Conservation (phyloP, 371 early-diverging fungal genomes). For the Lichtheimia ramosa region DNA sequence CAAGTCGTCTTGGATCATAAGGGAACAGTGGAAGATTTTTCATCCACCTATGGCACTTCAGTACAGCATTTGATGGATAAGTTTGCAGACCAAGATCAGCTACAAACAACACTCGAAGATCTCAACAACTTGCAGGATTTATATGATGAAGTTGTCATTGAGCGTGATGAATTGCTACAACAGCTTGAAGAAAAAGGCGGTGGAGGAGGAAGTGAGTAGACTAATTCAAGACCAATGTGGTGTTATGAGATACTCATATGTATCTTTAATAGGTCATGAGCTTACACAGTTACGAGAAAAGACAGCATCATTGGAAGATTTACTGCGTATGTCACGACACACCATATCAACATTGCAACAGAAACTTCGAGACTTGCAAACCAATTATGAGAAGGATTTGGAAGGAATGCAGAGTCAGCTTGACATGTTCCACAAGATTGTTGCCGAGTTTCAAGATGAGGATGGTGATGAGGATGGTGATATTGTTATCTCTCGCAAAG, state of each 20-base stretch:
- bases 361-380: conserved; percentile 67
- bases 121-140: conserved; percentile 56
- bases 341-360: conserved; percentile 77
- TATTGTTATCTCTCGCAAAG: conserved; percentile 31
- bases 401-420: conserved; percentile 70
- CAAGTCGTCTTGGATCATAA: conserved; percentile 84
- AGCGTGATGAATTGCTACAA: conserved; percentile 52
- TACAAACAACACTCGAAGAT: conserved; percentile 68
- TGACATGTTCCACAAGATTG: conserved; percentile 65
- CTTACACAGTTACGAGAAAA: conserved; percentile 63
- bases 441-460: conserved; percentile 52
- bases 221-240: not conserved
- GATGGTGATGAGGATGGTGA: conserved; percentile 32
- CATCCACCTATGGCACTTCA: conserved; percentile 59
- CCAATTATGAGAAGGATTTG: conserved; percentile 66
- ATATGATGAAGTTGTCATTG: conserved; percentile 41
- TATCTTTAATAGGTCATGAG: conserved; percentile 1
- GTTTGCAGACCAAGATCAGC: conserved; percentile 81
- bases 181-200: conserved; percentile 38
- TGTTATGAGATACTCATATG: not conserved
- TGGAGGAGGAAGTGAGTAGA: conserved; percentile 14
- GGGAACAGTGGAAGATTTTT: conserved; percentile 69
- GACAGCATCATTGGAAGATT: conserved; percentile 75
- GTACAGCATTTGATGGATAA: conserved; percentile 77
- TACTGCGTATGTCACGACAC: conserved; percentile 77